Base-by-base conservation (phyloP, 2,329 filamentous ascomycete genomes). In the Paecilomyces sp. region DNA sequence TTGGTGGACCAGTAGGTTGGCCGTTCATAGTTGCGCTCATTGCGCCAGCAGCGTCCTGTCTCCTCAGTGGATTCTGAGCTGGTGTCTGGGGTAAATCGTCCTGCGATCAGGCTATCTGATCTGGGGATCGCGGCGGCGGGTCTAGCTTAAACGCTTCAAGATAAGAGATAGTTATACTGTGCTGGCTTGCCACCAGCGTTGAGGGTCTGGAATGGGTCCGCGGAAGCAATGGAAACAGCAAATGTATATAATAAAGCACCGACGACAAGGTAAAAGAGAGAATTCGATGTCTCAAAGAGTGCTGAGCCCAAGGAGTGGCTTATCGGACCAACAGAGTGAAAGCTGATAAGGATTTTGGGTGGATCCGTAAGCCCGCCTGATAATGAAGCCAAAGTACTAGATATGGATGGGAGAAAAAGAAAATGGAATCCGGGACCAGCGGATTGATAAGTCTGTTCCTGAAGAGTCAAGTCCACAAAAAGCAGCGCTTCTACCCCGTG, bases 11-110 rank as follows among this genome's bases (percentile, higher is more conserved):
- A 22, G n/a, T 13, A 12, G 36, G n/a, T 18, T 47, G 13, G 15
- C 85, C 87, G 68, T 92, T 83, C 56, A 68, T 68, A 58, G 68
- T 54, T 57, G 66, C 64, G 31, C 63, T 61, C 66, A 68, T 70
- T 33, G 56, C 57, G 56, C 55, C 58, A 31, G 33, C 57, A 30
- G 36, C 15, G 36, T 47, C 36, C 36, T 47, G 5, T n/a, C 36
- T 47, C 36, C 36, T 53, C 22, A 53, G 22, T 53, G 18, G 51
- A 3, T 25, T 53, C 22, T 12, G 25, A 25, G 11, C 22, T 47
- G 36, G 36, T 8, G 15, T 18, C n/a, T 15, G 15, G 15, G 15
- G 13, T 47, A 18, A 47, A 47, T 47, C n/a, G n/a, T 47, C 13
- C 36, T 47, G 36, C 36, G 15, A 22, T 47, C 36, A 47, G 15